Conservation (phyloP, 164 flowering plant genomes). For the Tetrastigma voinierianum region DNA sequence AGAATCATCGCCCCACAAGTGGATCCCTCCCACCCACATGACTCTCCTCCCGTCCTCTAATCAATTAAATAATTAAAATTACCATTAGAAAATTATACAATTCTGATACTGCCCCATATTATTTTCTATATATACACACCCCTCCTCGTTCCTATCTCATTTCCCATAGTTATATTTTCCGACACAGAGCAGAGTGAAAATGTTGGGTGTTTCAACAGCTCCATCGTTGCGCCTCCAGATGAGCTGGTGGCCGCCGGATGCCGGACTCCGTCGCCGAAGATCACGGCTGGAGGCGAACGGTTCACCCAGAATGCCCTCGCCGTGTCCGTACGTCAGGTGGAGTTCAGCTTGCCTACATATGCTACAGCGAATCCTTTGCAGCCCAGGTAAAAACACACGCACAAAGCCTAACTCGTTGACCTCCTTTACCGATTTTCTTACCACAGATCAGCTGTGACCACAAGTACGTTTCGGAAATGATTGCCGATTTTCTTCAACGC, state of each 20-base stretch:
- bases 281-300: constrained; percentile 44
- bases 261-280: constrained; percentile 85
- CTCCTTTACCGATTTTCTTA: too few relatives aligned
- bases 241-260: constrained; percentile 86
- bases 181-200: constrained; percentile 16
- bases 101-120: constrained; percentile 15
- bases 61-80: neutral
- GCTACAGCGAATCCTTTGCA: constrained; percentile 58
- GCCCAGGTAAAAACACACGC: constrained; percentile 61
- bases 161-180: constrained; percentile 6
- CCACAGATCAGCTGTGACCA: too few relatives aligned
- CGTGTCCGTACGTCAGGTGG: constrained; percentile 52
- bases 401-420: too few relatives aligned
- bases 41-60: neutral
- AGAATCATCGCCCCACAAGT: constrained; percentile 31
- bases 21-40: constrained; percentile 21
- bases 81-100: neutral
- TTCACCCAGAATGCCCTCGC: constrained; percentile 50
- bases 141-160: neutral
- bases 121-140: constrained; percentile 20
- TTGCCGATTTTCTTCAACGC: too few relatives aligned
- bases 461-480: too few relatives aligned
- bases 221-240: constrained; percentile 75
- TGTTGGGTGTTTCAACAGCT: constrained; percentile 86
- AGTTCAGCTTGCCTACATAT: constrained; percentile 68